These are phyloP conservation scores for Globisporangium middletonii DNA, from an alignment of 352 stramenopile genomes.

Conservation along the genomic window DNA sequence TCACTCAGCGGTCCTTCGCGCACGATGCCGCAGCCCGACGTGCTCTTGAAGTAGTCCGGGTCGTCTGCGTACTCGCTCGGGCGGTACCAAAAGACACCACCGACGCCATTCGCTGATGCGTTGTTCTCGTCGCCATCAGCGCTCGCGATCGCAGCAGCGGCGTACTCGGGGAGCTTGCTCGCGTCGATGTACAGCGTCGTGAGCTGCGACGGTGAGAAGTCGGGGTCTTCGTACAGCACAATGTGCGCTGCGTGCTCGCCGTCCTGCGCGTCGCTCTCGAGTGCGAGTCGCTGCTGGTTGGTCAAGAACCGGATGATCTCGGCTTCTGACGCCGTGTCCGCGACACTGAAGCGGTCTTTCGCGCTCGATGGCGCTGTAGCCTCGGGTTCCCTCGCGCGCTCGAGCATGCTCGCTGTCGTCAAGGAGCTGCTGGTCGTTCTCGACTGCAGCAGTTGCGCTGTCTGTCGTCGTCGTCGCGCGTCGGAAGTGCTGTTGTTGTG, in stretches of 20 bases:
- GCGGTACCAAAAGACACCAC: constrained; percentile 48
- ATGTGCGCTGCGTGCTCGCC: background rate
- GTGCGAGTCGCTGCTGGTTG: constrained; percentile 13
- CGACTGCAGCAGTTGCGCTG: too few relatives aligned
- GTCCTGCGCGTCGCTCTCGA: background rate
- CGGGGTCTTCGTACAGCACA: constrained; percentile 49
- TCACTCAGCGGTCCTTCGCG: constrained; percentile 67
- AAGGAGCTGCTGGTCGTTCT: too few relatives aligned
- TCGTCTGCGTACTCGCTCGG: constrained; percentile 69
- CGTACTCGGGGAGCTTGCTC: constrained; percentile 57
- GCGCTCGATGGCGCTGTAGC: background rate
- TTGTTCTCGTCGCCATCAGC: background rate
- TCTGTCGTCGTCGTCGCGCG: too few relatives aligned
- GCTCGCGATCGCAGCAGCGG: constrained; percentile 13
- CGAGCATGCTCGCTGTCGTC: constrained; percentile 1
- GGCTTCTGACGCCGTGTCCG: constrained; percentile 21
- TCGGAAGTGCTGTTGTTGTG: too few relatives aligned
- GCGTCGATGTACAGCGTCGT: constrained; percentile 56
- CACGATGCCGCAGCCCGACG: constrained; percentile 45
- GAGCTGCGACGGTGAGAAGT: constrained; percentile 34
- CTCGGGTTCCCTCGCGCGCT: background rate
- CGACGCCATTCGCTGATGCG: constrained; percentile 8
- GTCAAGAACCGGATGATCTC: constrained; percentile 37
- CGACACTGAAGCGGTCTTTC: background rate
- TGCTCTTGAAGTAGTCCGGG: constrained; percentile 83